Base-by-base conservation (phyloP, 73 alveolate genomes). In the Symbiodinium natans region DNA sequence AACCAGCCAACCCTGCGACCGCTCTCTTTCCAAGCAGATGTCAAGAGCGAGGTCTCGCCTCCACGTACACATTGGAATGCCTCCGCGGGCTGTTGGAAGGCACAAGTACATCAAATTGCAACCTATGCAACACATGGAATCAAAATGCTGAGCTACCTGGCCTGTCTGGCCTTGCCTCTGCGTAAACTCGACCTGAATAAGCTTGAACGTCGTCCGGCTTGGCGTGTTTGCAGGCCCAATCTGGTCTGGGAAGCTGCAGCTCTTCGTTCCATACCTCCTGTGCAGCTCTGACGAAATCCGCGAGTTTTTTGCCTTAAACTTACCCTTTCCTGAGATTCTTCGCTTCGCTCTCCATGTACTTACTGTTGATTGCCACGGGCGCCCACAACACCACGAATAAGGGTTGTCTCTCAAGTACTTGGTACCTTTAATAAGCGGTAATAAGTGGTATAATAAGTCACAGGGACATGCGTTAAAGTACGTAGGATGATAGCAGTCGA, bases 171-270 rank as follows among this genome's bases (percentile, higher is more conserved):
- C 77, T 90, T 29, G 96, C 96, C 77, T 90, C 96, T n/a, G 96
- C 96, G 36, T 71, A 90, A 48, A 90, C 77, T 41, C 96, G 77
- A 31, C 96, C 74, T 27, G 88, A 87, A 10, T 84, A 84, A 19
- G 77, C 77, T 27, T 63, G 88, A 38, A 71, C 52, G 52, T 19
- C 36, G 41, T 52, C 86, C 13, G 96, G 96, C 89, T 92, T 92
- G 82, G 41, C 98, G 41, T 92, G 90, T 83, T 92, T 92, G 98
- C 98, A 92, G 34, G 98, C 98, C 98, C 98, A 92, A 34, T 92
- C 98, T 39, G 98, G 98, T 54, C 82, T 92, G 0, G 98, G 98
- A 21, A 92, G 90, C 83, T 92, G 98, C 71, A 75, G 84, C 25
- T 80, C 56, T 39, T 74, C 98, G 1, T 68, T 41, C 96, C 96